A percentile compares a stretch with the other conserved stretches of the same genome.
Evolutionary conservation across 1,139 yeast species (phyloP).

Genomic region (Taiozyma sp.): DNA sequence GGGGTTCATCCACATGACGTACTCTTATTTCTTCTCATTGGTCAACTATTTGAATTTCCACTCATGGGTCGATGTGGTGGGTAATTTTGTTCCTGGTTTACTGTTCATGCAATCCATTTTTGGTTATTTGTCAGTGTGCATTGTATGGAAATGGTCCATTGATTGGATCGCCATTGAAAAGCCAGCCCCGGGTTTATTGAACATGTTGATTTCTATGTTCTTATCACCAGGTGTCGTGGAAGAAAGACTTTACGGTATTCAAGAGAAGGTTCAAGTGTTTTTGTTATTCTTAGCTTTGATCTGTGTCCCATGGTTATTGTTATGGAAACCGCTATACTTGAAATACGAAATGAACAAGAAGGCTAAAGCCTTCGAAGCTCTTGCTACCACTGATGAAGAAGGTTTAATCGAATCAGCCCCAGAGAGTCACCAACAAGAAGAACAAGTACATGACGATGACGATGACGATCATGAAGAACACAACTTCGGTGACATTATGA

Average conservation of each 20-base stretch:
- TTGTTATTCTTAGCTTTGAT: constrained; percentile 72
- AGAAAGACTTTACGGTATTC: constrained; percentile 81
- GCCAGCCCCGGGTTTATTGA: constrained; percentile 89
- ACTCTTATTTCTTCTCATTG: constrained; percentile 79
- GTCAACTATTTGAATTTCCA: constrained; percentile 74
- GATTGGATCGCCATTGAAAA: constrained; percentile 78
- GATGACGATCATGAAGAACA: constrained; percentile 47
- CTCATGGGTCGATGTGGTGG: constrained; percentile 79
- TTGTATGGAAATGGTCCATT: constrained; percentile 89
- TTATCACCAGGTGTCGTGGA: constrained; percentile 88
- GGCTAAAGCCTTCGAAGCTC: constrained; percentile 19
- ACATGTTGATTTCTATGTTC: constrained; percentile 96
- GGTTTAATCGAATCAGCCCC: constrained; percentile 19
- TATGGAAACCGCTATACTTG: constrained; percentile 82
- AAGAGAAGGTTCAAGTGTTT: constrained; percentile 69
- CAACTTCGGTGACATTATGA: constrained; percentile 88
- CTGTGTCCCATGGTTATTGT: constrained; percentile 93
- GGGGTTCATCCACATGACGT: constrained; percentile 95
- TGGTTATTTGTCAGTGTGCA: constrained; percentile 82
- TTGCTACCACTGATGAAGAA: constrained; percentile 6
- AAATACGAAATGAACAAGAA: constrained; percentile 34
- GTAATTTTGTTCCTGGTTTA: constrained; percentile 92
- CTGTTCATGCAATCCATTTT: constrained; percentile 94
- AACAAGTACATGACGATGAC: constrained; percentile 33
- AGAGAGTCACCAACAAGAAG: constrained; percentile 13